Percentiles rank a stretch among this genome's conserved stretches.
Evolutionary conservation across 2,329 filamentous ascomycete genomes (phyloP).

Genomic region (Septoria petroselini): DNA sequence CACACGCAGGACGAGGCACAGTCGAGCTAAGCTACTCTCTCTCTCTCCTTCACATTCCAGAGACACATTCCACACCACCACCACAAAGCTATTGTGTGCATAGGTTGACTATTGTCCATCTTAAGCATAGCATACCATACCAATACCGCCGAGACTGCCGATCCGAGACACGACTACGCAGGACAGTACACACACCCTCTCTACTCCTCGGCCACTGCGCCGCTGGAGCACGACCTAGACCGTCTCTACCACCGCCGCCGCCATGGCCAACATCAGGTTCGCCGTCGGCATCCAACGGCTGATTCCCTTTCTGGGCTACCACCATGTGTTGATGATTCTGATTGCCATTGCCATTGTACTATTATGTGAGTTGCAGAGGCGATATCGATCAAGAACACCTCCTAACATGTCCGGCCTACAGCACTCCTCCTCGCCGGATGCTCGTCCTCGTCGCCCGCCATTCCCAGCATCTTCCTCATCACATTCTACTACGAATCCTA

Average conservation of each 20-base stretch:
- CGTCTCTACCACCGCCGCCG: conserved; percentile 31
- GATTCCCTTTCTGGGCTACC: conserved; percentile 63
- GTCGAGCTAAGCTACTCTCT: not conserved
- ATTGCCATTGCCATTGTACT: conserved; percentile 92
- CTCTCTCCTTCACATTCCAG: too few relatives aligned
- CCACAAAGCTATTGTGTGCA: not conserved
- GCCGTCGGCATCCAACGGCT: conserved; percentile 54
- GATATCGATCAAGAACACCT: not conserved
- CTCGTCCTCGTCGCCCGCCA: conserved; percentile 91
- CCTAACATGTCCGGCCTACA: conserved; percentile 41
- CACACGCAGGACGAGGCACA: not conserved
- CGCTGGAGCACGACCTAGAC: conserved; percentile 31
- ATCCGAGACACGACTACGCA: conserved; percentile 17
- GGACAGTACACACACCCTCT: conserved; percentile 25
- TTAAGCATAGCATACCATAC: not conserved
- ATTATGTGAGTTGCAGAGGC: conserved; percentile 66
- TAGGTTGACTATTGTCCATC: too few relatives aligned
- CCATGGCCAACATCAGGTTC: conserved; percentile 51
- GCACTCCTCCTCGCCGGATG: conserved; percentile 91
- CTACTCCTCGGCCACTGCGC: conserved; percentile 28
- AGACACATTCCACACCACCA: not conserved
- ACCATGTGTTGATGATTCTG: conserved; percentile 94
- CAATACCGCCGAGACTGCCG: not conserved
- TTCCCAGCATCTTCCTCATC: conserved; percentile 94
- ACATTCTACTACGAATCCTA: conserved; percentile 96